phyloP scores from a whole-genome alignment of 2,329 filamentous ascomycete species.

The Alternaria infectoria region DNA sequence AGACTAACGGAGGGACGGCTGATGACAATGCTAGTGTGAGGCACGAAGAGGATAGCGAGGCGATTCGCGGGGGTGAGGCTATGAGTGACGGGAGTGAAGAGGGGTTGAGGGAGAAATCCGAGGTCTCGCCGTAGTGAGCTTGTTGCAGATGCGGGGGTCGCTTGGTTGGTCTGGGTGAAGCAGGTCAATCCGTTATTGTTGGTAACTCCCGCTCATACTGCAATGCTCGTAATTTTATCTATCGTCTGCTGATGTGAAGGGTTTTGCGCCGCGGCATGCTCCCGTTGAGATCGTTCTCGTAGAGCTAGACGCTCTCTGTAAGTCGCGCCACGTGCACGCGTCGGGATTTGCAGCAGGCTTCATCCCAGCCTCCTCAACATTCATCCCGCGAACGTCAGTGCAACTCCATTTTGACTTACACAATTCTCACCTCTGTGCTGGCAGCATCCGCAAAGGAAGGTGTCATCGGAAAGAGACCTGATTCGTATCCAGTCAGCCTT shows the following conservation, averaged over 20 bases:
- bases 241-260: neutral
- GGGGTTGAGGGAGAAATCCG: conserved; percentile 10
- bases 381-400: neutral
- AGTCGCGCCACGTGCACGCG: neutral
- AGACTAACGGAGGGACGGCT: neutral
- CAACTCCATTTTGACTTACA: neutral
- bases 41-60: conserved; percentile 5
- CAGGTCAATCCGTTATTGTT: neutral
- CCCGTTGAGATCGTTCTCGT: neutral
- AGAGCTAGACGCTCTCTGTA: neutral
- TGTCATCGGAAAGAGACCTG: neutral
- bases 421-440: neutral
- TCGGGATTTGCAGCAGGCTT: neutral
- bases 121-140: neutral
- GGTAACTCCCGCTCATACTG: neutral
- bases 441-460: neutral
- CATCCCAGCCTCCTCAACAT: neutral
- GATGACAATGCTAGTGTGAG: neutral
- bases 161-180: conserved; percentile 1
- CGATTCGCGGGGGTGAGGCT: neutral
- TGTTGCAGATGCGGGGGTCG: neutral
- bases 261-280: neutral
- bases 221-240: neutral
- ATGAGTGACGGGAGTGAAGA: conserved; percentile 10
- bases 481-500: neutral